A percentile compares a stretch with the other conserved stretches of the same genome.
These are phyloP conservation scores for Yamadazyma spencermartinsiae DNA, from an alignment of 1,139 yeast species.

Conservation along the genomic window DNA sequence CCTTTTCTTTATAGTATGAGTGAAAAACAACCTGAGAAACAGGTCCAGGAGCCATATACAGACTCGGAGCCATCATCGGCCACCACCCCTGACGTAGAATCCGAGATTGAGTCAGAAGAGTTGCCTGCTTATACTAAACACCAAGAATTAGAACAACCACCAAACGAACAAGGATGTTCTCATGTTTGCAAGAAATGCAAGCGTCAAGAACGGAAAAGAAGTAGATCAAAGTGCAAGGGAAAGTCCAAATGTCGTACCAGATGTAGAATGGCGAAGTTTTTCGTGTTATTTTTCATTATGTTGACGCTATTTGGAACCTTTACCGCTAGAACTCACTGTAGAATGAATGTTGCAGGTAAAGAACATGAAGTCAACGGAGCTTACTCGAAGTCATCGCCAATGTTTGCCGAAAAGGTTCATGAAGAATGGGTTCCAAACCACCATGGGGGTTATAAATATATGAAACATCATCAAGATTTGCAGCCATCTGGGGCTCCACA, in stretches of 20 bases:
- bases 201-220: too few species aligned
- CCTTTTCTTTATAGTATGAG: too few species aligned
- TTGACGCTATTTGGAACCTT: neutral
- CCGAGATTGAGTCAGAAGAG: neutral
- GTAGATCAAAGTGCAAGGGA: neutral
- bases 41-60: neutral
- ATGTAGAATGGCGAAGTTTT: neutral
- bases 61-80: neutral
- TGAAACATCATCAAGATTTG: too few species aligned
- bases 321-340: neutral
- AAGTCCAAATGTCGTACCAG: neutral
- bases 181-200: neutral
- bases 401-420: neutral
- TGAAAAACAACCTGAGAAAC: neutral
- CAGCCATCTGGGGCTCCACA: too few species aligned
- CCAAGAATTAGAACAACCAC: neutral
- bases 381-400: too few species aligned
- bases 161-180: neutral
- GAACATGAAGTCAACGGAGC: too few species aligned
- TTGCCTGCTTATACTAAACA: neutral
- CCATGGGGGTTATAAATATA: too few species aligned
- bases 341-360: neutral
- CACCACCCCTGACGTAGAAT: neutral
- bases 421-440: too few species aligned
- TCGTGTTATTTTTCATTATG: neutral